Base-by-base conservation (phyloP, 208 protist species). In the Crithidia bombi region DNA sequence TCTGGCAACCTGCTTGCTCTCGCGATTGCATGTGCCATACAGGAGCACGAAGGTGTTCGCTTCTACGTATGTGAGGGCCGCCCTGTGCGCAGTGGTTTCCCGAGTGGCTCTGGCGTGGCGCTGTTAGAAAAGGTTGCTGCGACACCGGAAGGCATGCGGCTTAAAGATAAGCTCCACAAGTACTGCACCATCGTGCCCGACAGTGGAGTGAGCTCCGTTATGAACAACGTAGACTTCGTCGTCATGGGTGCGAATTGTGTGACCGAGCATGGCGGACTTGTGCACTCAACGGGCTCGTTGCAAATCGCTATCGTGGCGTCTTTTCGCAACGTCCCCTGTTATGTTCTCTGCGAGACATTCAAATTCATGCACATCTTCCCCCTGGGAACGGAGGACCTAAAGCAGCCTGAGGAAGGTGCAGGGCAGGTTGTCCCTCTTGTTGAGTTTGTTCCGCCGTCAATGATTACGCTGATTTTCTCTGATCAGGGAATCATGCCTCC, bases 401-500 rank as follows among this genome's bases (percentile, higher is more conserved):
- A 83, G 52, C 83, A 95, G 41, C 88, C 87, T 4, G 78, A 88
- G 61, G 83, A 78, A 3, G 52, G 69, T 41, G 65, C 67, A 39
- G 52, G 54, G 3, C 51, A 69, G 30, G 83, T 91, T 30, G 79
- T 94, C 43, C 88, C 87, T 14, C 65, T 92, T 11, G 86, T 94
- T 3, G 92, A 98, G 59, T 96, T 95, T 83, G 89, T 96, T 7
- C 88, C 88, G n/a, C 92, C 92, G 4, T 88, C 85, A 2, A 82
- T 93, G 70, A 91, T 96, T 55, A 92, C 91, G 0, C 80, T 99
- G 15, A 90, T 99, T 65, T 99, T 99, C 71, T 99, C 98, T 2
- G 99, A 99, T 68, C 78, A 99, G 14, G 98, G 98, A 33, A 98
- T 99, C 17, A 95, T 99, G 77, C 99, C 99, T 9, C 98, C 99